These are phyloP conservation scores for Hemerocallis citrina DNA, from an alignment of 106 monocot genomes.

Conservation along the genomic window DNA sequence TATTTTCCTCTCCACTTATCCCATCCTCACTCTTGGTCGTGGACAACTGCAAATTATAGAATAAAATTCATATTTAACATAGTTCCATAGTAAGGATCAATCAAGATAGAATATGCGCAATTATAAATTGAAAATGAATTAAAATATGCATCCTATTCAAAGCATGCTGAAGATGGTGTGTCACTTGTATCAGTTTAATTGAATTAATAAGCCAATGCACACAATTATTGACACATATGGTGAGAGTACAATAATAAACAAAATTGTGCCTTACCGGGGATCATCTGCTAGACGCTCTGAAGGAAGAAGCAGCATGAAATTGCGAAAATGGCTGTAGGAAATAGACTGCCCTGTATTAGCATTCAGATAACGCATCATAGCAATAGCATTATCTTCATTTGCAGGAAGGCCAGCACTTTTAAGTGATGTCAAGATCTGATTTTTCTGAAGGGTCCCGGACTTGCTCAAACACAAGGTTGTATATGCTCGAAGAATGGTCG, in stretches of 20 bases:
- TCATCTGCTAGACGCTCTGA: conserved; percentile 93
- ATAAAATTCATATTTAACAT: too few species aligned
- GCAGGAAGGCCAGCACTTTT: conserved; percentile 91
- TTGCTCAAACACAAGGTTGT: conserved; percentile 95
- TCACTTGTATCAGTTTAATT: too few species aligned
- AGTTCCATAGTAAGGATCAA: too few species aligned
- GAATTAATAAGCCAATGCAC: neutral
- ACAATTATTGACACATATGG: neutral
- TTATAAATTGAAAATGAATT: too few species aligned
- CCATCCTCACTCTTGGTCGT: too few species aligned
- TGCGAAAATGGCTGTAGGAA: conserved; percentile 94
- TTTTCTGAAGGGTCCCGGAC: conserved; percentile 90
- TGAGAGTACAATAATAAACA: neutral
- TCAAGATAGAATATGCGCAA: too few species aligned
- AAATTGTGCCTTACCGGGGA: conserved; percentile 50
- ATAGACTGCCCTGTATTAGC: conserved; percentile 68
- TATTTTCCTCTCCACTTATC: too few species aligned
- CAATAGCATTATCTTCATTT: conserved; percentile 86
- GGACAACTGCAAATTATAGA: too few species aligned
- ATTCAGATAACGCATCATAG: conserved; percentile 94
- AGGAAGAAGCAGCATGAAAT: conserved; percentile 97
- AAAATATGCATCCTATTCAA: neutral
- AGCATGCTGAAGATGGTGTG: too few species aligned
- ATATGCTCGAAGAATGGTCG: conserved; percentile 88
- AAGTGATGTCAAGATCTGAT: conserved; percentile 86